Evolutionary conservation across 805 yeast genomes (phyloP), one percentile per base, ranked within the genome.

Genomic region (Zygoascus biomembranicola): DNA sequence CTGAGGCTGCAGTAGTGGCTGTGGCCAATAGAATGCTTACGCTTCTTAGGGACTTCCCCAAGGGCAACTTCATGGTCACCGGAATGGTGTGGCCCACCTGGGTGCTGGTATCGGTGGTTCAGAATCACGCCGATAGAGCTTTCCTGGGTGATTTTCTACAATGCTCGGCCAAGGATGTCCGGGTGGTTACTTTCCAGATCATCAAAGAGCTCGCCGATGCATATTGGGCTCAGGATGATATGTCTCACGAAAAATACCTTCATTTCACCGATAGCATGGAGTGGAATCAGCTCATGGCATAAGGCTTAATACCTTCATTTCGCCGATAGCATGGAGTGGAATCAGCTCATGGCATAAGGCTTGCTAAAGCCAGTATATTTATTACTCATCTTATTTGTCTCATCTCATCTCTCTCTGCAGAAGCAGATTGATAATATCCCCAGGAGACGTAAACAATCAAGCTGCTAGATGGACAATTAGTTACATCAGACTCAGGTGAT

Each of bases 251-350:
- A 8, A 14, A 49, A 11, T 49, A 49, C 41, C 14, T 49, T 13
- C 23, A 18, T 23, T 20, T 42, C 6, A 28, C 44, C 8, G 32
- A 41, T 18, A 39, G 32, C 14, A 11, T 20, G 18, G 47, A 42
- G 2, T 49, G 52, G 52, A 49, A 42, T 19, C 52, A 49, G 32
- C 35, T 49, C 14, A 49, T 49, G 52, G 52, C 52, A 8, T 48
- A 48, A 20, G 26, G 16, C 20, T 4, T 23, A 23, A n/a, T n/a
- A n/a, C 39, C 10, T 49, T 10, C 19, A 16, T 19, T 19, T 41
- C 8, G 35, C 43, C 18, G 31, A 39, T n/a, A 37, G 31, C 11
- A 8, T 18, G n/a, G 47, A 41, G 5, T 49, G 52, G 52, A 49
- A 41, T 18, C 52, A 49, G 31, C 32, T 49, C 10, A 49, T 49